Conservation (phyloP, 805 yeast species). For the Hanseniaspora hatyaiensis region DNA sequence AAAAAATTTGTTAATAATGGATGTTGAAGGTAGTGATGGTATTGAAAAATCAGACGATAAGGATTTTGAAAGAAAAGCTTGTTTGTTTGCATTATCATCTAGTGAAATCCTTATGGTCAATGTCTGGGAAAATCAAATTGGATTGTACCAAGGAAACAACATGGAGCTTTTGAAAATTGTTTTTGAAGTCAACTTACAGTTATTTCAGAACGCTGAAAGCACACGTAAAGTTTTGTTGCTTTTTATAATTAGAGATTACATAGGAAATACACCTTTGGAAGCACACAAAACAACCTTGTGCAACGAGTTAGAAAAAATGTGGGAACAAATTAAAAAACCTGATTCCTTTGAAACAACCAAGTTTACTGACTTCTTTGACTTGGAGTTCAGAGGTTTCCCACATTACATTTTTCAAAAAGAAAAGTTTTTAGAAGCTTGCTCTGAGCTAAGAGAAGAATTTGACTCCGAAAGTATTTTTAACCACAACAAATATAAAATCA, state of each 20-base stretch:
- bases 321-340: slow-evolving; percentile 72
- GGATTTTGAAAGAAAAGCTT: slow-evolving; percentile 94
- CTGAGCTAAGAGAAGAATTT: slow-evolving; percentile 52
- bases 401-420: slow-evolving; percentile 78
- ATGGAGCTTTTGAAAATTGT: slow-evolving; percentile 92
- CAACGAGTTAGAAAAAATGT: slow-evolving; percentile 61
- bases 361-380: slow-evolving; percentile 70
- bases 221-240: slow-evolving; percentile 53
- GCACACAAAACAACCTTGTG: slow-evolving; percentile 58
- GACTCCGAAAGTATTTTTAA: slow-evolving; percentile 40
- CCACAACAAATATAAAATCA: slow-evolving; percentile 41
- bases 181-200: slow-evolving; percentile 81
- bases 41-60: slow-evolving; percentile 97
- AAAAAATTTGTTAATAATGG: slow-evolving; percentile 61
- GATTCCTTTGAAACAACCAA: slow-evolving; percentile 42
- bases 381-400: slow-evolving; percentile 67
- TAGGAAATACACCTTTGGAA: slow-evolving; percentile 72
- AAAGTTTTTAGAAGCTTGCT: slow-evolving; percentile 51
- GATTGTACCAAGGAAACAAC: slow-evolving; percentile 93
- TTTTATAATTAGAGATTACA: slow-evolving; percentile 85
- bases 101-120: slow-evolving; percentile 83
- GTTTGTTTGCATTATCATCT: slow-evolving; percentile 84
- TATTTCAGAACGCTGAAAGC: slow-evolving; percentile 50
- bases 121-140: slow-evolving; percentile 95
- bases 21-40: slow-evolving; percentile 99